Evolutionary conservation across 176 grass and related monocot species (phyloP).

Genomic region (Typha latifolia): DNA sequence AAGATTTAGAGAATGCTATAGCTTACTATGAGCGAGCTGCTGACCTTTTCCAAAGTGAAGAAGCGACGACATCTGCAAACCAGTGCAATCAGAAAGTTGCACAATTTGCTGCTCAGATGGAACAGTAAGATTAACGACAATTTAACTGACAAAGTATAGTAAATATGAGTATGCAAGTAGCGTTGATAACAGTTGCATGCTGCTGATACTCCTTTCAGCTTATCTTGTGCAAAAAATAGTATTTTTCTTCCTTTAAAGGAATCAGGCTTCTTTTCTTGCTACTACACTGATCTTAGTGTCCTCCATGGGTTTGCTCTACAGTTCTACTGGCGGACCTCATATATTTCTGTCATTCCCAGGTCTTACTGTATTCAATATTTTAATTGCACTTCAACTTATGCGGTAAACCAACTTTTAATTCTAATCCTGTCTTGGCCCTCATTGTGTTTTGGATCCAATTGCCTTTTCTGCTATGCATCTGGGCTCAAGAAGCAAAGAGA

Average conservation of each 20-base stretch:
- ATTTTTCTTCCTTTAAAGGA: no score
- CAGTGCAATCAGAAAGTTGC: constrained; percentile 84
- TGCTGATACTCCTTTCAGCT: no score
- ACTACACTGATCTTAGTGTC: no score
- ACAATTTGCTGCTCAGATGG: constrained; percentile 85
- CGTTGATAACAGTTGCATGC: neutral
- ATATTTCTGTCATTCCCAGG: no score
- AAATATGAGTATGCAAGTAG: constrained; percentile 3
- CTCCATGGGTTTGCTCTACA: no score
- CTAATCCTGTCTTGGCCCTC: neutral
- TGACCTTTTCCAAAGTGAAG: constrained; percentile 90
- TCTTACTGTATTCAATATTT: no score
- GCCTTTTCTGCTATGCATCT: no score
- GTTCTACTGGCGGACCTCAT: no score
- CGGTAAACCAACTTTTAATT: neutral
- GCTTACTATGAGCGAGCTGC: constrained; percentile 78
- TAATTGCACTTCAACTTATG: no score
- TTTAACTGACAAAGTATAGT: neutral
- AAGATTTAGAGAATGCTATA: constrained; percentile 69
- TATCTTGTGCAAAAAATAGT: no score
- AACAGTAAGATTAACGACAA: constrained; percentile 65
- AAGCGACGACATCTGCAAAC: constrained; percentile 68
- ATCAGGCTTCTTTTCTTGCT: no score
- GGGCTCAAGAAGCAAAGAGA: no score
- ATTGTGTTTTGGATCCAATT: neutral